Evolutionary conservation across 164 flowering plant genomes (phyloP).

Genomic region (Echeveria elegans): DNA sequence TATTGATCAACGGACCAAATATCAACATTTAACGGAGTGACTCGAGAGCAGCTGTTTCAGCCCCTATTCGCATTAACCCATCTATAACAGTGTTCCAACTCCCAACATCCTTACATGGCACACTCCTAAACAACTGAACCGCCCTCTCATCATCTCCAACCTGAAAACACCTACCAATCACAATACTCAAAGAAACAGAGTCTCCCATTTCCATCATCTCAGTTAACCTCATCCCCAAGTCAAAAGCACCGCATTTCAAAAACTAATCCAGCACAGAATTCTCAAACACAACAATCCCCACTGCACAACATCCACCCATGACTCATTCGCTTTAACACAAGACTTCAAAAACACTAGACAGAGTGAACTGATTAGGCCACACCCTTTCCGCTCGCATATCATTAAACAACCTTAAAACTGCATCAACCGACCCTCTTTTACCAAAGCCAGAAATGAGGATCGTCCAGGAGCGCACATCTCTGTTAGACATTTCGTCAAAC

Average conservation of each 20-base stretch:
- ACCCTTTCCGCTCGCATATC: conserved; percentile 36
- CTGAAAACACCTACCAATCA: conserved; percentile 39
- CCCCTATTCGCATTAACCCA: conserved; percentile 44
- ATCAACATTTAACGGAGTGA: conserved; percentile 38
- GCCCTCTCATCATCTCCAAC: conserved; percentile 37
- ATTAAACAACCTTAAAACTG: conserved; percentile 31
- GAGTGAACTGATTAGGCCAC: conserved; percentile 43
- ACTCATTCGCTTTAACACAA: conserved; percentile 29
- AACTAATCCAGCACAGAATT: conserved; percentile 55
- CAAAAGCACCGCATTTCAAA: conserved; percentile 36
- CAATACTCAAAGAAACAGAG: conserved; percentile 51
- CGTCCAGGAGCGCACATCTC: conserved; percentile 61
- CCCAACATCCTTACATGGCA: conserved; percentile 38
- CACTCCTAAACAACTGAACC: conserved; percentile 35
- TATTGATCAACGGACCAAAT: conserved; percentile 22
- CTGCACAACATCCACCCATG: conserved; percentile 57
- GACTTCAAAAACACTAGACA: conserved; percentile 51
- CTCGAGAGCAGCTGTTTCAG: conserved; percentile 26
- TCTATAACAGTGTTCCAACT: conserved; percentile 72
- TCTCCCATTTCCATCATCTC: conserved; percentile 32
- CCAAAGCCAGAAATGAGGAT: conserved; percentile 44
- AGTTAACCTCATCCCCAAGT: conserved; percentile 34
- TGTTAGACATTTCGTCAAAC: conserved; percentile 51
- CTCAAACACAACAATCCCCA: conserved; percentile 30
- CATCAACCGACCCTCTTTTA: conserved; percentile 16